These are phyloP conservation scores for Stylosanthes scabra DNA, from an alignment of 331 rosid species.

Conservation along the genomic window DNA sequence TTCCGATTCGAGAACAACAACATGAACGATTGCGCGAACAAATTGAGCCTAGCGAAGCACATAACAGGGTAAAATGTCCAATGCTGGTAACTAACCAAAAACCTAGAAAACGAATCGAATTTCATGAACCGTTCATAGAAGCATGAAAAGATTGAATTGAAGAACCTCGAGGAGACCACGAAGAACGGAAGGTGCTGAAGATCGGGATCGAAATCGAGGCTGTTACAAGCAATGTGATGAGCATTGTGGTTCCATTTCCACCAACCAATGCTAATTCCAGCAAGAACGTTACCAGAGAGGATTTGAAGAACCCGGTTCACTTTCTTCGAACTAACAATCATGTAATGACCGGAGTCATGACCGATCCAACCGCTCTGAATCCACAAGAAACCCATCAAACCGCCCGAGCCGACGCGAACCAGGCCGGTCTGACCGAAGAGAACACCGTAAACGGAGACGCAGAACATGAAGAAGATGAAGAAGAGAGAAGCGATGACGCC, in stretches of 20 bases:
- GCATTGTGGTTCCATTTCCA: conserved; percentile 60
- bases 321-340: conserved; percentile 7
- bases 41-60: conserved; percentile 67
- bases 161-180: conserved; percentile 43
- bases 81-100: conserved; percentile 53
- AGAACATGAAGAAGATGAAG: conserved; percentile 39
- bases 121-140: conserved; percentile 41
- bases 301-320: conserved; percentile 38
- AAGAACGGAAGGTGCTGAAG: conserved; percentile 52
- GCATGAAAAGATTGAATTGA: conserved; percentile 37
- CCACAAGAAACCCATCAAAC: conserved; percentile 45
- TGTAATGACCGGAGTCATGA: conserved; percentile 54
- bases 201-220: conserved; percentile 55
- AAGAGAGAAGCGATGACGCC: conserved; percentile 23
- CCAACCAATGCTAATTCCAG: conserved; percentile 56
- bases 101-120: conserved; percentile 45
- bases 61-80: conserved; percentile 55
- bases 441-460: conserved; percentile 35
- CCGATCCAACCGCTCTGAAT: conserved; percentile 58
- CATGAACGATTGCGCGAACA: conserved; percentile 67
- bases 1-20: conserved; percentile 48
- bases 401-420: conserved; percentile 34
- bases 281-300: conserved; percentile 50
- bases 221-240: conserved; percentile 51
- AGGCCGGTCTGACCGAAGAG: not conserved